Conservation (phyloP, 2,329 filamentous ascomycete genomes). For the Phoma herbarum region DNA sequence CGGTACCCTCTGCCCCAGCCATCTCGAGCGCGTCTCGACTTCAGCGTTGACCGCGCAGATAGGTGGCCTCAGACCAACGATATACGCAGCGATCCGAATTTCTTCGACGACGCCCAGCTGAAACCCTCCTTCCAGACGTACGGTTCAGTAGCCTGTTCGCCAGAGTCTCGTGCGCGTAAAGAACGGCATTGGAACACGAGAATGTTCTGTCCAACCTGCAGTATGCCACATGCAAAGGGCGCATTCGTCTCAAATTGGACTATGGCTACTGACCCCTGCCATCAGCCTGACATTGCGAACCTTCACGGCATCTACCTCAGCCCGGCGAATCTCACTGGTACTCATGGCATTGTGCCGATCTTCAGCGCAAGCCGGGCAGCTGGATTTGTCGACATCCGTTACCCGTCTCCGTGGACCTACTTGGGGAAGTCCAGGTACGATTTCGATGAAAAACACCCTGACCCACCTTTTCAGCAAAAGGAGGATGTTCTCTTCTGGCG, state of each 20-base stretch:
- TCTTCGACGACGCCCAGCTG: constrained; percentile 48
- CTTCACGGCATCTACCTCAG: constrained; percentile 78
- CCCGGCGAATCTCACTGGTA: constrained; percentile 68
- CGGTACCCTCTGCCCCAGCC: constrained; percentile 34
- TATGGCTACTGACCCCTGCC: constrained; percentile 72
- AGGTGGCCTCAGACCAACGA: constrained; percentile 48
- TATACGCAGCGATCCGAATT: constrained; percentile 37
- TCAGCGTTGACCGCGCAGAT: constrained; percentile 50
- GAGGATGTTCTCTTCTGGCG: constrained; percentile 76
- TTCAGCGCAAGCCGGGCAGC: constrained; percentile 78
- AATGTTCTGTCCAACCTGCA: constrained; percentile 71
- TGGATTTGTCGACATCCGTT: constrained; percentile 79
- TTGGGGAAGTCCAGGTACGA: constrained; percentile 64
- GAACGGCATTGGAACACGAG: constrained; percentile 70
- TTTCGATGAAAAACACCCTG: constrained; percentile 61
- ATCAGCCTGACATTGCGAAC: constrained; percentile 77
- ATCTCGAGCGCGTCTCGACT: constrained; percentile 41
- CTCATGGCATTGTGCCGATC: constrained; percentile 73
- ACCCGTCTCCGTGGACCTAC: constrained; percentile 72
- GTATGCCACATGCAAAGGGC: constrained; percentile 69
- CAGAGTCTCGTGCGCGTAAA: constrained; percentile 66
- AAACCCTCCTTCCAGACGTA: constrained; percentile 54
- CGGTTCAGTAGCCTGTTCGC: constrained; percentile 66
- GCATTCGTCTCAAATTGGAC: constrained; percentile 74
- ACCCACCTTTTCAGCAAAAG: constrained; percentile 68